A percentile compares a stretch with the other conserved stretches of the same genome.
These are phyloP conservation scores for Penicillium parvum DNA, from an alignment of 495 filamentous ascomycete species.

Conservation along the genomic window DNA sequence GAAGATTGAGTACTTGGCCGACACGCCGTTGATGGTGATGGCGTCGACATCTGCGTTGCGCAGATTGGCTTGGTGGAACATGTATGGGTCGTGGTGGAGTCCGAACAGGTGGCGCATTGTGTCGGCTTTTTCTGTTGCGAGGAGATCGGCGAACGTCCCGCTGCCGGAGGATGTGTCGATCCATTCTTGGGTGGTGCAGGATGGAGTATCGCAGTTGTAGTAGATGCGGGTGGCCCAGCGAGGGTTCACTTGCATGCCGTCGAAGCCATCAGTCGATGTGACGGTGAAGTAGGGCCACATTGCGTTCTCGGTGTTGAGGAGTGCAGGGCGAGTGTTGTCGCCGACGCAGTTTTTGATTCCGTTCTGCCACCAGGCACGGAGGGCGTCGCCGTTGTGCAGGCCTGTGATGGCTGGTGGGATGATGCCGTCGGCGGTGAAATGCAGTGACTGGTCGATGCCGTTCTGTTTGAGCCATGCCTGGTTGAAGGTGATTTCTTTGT, in stretches of 20 bases:
- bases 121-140: conserved; percentile 45
- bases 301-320: conserved; percentile 44
- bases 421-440: conserved; percentile 50
- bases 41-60: conserved; percentile 43
- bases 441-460: conserved; percentile 36
- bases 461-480: conserved; percentile 52
- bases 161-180: conserved; percentile 52
- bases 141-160: conserved; percentile 46
- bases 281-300: conserved; percentile 56
- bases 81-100: conserved; percentile 49
- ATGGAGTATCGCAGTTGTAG: conserved; percentile 57
- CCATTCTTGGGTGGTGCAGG: conserved; percentile 57
- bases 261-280: conserved; percentile 47
- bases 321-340: conserved; percentile 54
- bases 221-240: conserved; percentile 62
- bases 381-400: conserved; percentile 59
- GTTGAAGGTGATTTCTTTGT: conserved; percentile 58
- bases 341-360: conserved; percentile 58
- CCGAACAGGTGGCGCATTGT: conserved; percentile 53
- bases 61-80: conserved; percentile 57
- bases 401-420: conserved; percentile 64
- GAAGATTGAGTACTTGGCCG: conserved; percentile 48
- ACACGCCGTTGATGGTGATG: conserved; percentile 50
- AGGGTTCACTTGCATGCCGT: conserved; percentile 54
- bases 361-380: conserved; percentile 55